Evolutionary conservation across 495 filamentous ascomycete genomes (phyloP).

Genomic region (Neurospora sp.): DNA sequence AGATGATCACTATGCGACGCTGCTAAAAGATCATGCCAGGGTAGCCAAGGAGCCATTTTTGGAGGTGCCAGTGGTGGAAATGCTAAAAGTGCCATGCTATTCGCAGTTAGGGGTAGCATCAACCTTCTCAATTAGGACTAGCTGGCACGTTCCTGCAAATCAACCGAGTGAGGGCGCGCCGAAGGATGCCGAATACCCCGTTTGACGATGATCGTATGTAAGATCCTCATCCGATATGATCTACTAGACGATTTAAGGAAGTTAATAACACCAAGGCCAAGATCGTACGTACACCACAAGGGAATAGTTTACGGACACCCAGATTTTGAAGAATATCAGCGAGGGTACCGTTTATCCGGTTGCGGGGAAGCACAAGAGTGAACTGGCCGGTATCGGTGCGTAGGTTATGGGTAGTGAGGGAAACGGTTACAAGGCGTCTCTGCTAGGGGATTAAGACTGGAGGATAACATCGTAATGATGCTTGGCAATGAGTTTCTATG

Average conservation of each 20-base stretch:
- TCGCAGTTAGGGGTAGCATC: too few relatives aligned
- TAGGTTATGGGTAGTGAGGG: not conserved
- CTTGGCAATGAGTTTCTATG: not conserved
- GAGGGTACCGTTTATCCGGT: constrained; percentile 32
- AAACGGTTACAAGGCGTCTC: not conserved
- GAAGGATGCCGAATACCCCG: too few relatives aligned
- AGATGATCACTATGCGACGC: too few relatives aligned
- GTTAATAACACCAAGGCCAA: constrained; percentile 36
- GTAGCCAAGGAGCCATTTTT: too few relatives aligned
- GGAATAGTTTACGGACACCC: constrained; percentile 33
- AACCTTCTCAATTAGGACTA: too few relatives aligned
- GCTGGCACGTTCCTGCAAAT: too few relatives aligned
- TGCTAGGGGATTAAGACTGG: not conserved
- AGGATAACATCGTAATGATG: not conserved
- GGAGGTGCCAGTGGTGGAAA: too few relatives aligned
- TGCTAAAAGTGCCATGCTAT: too few relatives aligned
- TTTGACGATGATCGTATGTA: constrained; percentile 38
- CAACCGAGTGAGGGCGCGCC: too few relatives aligned
- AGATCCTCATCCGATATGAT: too few relatives aligned
- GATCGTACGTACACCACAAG: not conserved
- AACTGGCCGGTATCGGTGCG: not conserved
- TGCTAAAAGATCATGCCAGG: too few relatives aligned
- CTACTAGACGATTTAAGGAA: too few relatives aligned
- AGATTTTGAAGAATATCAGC: constrained; percentile 14
- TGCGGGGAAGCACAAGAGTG: constrained; percentile 13